Percentiles rank a stretch among this genome's conserved stretches.
Evolutionary conservation across 1,139 yeast species (phyloP).

Genomic region (Taiozyma sp.): DNA sequence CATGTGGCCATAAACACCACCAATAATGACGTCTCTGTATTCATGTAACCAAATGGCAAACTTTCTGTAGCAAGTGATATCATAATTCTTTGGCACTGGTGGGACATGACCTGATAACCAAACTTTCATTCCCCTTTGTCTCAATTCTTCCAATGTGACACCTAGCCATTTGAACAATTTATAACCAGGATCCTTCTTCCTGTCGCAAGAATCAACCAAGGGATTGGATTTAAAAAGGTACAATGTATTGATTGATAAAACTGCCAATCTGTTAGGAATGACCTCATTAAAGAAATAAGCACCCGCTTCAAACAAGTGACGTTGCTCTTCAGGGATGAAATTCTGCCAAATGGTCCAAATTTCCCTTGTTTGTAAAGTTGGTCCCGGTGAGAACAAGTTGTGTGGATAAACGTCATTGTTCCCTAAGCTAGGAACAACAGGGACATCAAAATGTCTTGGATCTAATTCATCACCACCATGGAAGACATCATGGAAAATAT

Average conservation of each 20-base stretch:
- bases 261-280: constrained; percentile 71
- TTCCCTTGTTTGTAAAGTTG: constrained; percentile 78
- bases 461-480: constrained; percentile 33
- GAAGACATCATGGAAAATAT: constrained; percentile 45
- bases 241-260: constrained; percentile 70
- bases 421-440: constrained; percentile 67
- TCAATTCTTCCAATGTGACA: constrained; percentile 61
- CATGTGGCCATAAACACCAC: constrained; percentile 87
- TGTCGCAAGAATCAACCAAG: constrained; percentile 73
- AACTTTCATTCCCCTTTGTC: constrained; percentile 73
- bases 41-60: constrained; percentile 75
- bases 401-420: constrained; percentile 90
- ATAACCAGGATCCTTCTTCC: constrained; percentile 71
- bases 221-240: constrained; percentile 76
- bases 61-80: constrained; percentile 64
- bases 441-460: constrained; percentile 39
- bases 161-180: constrained; percentile 76
- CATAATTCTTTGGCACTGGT: constrained; percentile 73
- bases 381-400: constrained; percentile 77
- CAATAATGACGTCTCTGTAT: constrained; percentile 74
- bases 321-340: constrained; percentile 72
- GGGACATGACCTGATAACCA: constrained; percentile 91
- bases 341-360: constrained; percentile 66
- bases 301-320: constrained; percentile 68
- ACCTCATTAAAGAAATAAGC: constrained; percentile 73